A percentile compares a stretch with the other conserved stretches of the same genome.
These are phyloP conservation scores for Pyricularia sp. DNA, from an alignment of 2,329 filamentous ascomycete species.

Conservation along the genomic window DNA sequence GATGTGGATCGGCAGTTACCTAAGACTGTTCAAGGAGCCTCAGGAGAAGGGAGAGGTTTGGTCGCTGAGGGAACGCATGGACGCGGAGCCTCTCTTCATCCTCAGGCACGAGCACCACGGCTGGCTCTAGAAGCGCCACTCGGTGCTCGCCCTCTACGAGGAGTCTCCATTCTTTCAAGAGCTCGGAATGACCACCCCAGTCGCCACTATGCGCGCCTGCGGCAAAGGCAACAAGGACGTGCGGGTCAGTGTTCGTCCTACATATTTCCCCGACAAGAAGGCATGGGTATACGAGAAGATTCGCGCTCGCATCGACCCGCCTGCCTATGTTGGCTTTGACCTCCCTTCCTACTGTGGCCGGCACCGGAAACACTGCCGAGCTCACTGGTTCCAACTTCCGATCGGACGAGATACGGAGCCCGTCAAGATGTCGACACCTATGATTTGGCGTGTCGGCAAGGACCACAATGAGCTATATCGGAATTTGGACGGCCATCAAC, in stretches of 20 bases:
- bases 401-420: not conserved
- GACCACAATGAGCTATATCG: conserved; percentile 2
- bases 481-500: not conserved
- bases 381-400: conserved; percentile 1
- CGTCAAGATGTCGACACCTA: not conserved
- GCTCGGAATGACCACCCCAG: not conserved
- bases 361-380: not conserved
- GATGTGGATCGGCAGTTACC: not conserved
- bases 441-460: not conserved
- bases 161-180: not conserved
- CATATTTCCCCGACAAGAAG: conserved; percentile 1
- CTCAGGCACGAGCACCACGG: not conserved
- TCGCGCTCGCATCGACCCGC: not conserved
- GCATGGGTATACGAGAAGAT: not conserved
- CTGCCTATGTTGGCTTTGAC: not conserved
- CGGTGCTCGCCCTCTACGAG: not conserved
- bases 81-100: not conserved
- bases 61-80: not conserved
- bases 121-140: not conserved
- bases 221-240: not conserved
- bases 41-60: not conserved
- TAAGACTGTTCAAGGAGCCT: conserved; percentile 1
- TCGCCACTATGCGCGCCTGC: not conserved
- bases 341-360: not conserved
- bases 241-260: not conserved